These are phyloP conservation scores for Pestalotiopsis sp. DNA, from an alignment of 2,329 filamentous ascomycete species.

Conservation along the genomic window DNA sequence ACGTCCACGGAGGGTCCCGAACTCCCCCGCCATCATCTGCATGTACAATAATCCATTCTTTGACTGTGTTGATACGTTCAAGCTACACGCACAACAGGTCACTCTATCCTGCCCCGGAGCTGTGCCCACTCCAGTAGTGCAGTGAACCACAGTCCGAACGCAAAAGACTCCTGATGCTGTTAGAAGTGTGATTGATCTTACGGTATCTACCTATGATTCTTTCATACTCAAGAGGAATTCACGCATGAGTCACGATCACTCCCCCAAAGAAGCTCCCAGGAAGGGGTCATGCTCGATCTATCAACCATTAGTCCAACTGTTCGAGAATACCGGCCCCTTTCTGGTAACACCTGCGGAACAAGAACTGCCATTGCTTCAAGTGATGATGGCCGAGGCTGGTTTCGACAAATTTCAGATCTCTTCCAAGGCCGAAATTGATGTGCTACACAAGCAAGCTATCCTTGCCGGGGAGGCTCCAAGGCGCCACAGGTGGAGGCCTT, in stretches of 20 bases:
- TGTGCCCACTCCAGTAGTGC: background rate
- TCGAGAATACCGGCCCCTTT: background rate
- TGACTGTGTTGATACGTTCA: background rate
- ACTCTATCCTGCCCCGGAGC: background rate
- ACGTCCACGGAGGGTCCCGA: background rate
- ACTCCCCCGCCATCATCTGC: background rate
- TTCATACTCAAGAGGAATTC: background rate
- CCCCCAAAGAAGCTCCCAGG: background rate
- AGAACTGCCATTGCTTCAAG: background rate
- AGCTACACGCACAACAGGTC: background rate
- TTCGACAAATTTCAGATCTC: background rate
- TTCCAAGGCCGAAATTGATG: background rate
- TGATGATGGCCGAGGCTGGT: background rate
- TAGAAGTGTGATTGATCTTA: background rate
- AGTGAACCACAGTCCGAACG: background rate
- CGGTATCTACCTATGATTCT: background rate
- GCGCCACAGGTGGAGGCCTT: background rate
- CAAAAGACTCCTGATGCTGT: background rate
- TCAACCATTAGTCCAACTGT: too few species aligned
- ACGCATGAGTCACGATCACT: background rate
- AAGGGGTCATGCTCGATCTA: background rate
- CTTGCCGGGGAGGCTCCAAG: background rate
- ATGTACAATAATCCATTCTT: background rate
- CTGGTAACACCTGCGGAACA: background rate
- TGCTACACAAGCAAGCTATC: background rate